These are phyloP conservation scores for Lentinus tigrinus DNA, from an alignment of 768 basidiomycete species.

Conservation along the genomic window DNA sequence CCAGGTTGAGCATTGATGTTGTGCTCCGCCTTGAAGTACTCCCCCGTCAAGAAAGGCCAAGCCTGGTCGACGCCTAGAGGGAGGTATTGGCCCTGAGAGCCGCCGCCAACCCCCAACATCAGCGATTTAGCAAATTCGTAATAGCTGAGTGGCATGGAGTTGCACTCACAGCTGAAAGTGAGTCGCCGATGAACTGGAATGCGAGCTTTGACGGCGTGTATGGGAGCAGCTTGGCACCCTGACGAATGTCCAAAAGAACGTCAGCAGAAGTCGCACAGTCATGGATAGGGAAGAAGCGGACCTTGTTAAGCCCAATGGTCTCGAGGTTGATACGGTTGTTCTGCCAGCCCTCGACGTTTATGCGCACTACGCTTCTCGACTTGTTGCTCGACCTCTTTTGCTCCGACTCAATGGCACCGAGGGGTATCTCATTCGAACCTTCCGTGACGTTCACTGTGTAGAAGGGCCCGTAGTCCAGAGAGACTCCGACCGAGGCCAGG, in stretches of 20 bases:
- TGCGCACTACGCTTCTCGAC: conserved; percentile 35
- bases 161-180: conserved; percentile 46
- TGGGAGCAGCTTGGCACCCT: conserved; percentile 47
- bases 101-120: conserved; percentile 1
- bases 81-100: conserved; percentile 52
- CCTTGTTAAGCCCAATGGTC: conserved; percentile 44
- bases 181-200: conserved; percentile 61
- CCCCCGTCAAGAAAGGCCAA: conserved; percentile 53
- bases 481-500: conserved; percentile 46
- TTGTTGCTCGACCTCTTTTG: background rate
- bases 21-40: conserved; percentile 53
- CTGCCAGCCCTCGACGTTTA: conserved; percentile 60
- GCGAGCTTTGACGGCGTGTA: conserved; percentile 44
- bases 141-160: background rate
- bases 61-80: conserved; percentile 54
- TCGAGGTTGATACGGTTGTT: conserved; percentile 56
- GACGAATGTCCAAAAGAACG: background rate
- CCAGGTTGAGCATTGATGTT: conserved; percentile 54
- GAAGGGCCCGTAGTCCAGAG: conserved; percentile 47
- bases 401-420: conserved; percentile 14
- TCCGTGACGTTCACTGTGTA: conserved; percentile 45
- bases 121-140: background rate
- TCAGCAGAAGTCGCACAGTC: background rate
- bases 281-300: conserved; percentile 19
- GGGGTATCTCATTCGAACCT: conserved; percentile 45